Conservation (phyloP, 495 filamentous ascomycete genomes). For the Tuber brumale region DNA sequence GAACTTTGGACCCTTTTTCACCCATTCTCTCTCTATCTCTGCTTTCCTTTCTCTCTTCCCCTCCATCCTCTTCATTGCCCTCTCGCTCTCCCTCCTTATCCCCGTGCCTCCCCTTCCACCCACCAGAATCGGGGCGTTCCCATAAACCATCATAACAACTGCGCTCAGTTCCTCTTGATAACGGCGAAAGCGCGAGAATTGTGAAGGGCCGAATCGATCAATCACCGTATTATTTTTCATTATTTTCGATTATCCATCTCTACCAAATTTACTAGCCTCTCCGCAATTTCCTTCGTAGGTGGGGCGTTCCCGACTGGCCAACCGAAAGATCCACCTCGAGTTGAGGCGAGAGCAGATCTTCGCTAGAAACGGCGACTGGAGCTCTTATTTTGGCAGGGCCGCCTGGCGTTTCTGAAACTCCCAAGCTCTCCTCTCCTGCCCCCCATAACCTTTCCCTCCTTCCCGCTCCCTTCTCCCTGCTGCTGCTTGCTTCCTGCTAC, state of each 20-base stretch:
- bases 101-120: neutral
- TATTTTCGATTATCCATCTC: neutral
- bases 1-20: neutral
- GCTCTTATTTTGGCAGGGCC: slow-evolving; percentile 2
- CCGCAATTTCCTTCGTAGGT: neutral
- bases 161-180: neutral
- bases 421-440: neutral
- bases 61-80: neutral
- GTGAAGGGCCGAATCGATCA: neutral
- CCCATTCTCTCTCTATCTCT: neutral
- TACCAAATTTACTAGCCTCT: neutral
- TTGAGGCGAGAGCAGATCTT: neutral
- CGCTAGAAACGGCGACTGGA: neutral
- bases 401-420: slow-evolving; percentile 3
- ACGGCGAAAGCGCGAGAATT: neutral
- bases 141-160: neutral
- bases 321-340: neutral
- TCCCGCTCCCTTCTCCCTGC: neutral
- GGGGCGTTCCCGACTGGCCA: neutral
- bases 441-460: neutral
- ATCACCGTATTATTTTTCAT: neutral
- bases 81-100: neutral
- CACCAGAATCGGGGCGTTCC: neutral
- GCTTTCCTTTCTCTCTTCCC: neutral
- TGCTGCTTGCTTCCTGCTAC: neutral